phyloP scores from a whole-genome alignment of 495 filamentous ascomycete genomes.

The Lasiosphaeriaceae sp. region DNA sequence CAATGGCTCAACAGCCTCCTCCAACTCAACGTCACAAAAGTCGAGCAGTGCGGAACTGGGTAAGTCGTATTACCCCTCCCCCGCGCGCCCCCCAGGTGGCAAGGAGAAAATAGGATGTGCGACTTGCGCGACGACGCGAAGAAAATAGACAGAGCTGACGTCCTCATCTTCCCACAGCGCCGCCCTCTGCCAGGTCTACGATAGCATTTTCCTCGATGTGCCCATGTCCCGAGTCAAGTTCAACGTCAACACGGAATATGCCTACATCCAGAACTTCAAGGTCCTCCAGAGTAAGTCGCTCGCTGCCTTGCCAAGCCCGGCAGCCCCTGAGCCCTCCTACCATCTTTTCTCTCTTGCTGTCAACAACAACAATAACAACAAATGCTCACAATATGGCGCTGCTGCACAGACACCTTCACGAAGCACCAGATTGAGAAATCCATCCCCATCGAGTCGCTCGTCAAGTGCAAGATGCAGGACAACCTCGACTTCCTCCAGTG shows the following conservation, averaged over 20 bases:
- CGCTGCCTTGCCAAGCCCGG: not conserved
- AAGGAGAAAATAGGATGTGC: slow-evolving; percentile 11
- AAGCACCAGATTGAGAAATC: slow-evolving; percentile 81
- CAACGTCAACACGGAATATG: slow-evolving; percentile 95
- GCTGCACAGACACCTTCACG: slow-evolving; percentile 66
- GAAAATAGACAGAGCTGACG: slow-evolving; percentile 13
- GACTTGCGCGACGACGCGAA: not conserved
- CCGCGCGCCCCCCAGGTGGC: slow-evolving; percentile 27
- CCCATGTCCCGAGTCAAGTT: slow-evolving; percentile 97
- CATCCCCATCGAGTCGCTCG: slow-evolving; percentile 79
- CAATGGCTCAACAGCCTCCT: slow-evolving; percentile 97
- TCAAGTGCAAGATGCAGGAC: slow-evolving; percentile 99
- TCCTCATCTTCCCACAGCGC: slow-evolving; percentile 54
- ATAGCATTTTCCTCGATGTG: slow-evolving; percentile 94
- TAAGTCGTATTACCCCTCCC: slow-evolving; percentile 49
- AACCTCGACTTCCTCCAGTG: slow-evolving; percentile 99
- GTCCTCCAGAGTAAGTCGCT: slow-evolving; percentile 77
- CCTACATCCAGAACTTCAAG: slow-evolving; percentile 97
- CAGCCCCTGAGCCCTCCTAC: slow-evolving; percentile 4
- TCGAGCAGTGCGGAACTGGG: slow-evolving; percentile 99
- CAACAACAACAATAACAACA: not conserved
- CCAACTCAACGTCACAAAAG: slow-evolving; percentile 94
- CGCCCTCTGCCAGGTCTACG: slow-evolving; percentile 93
- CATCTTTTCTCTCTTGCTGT: not conserved
- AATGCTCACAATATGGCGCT: slow-evolving; percentile 18